Percentiles rank a stretch among this genome's conserved stretches.
Conservation (phyloP, 2,329 filamentous ascomycete species). For the Xylaria sp. region DNA sequence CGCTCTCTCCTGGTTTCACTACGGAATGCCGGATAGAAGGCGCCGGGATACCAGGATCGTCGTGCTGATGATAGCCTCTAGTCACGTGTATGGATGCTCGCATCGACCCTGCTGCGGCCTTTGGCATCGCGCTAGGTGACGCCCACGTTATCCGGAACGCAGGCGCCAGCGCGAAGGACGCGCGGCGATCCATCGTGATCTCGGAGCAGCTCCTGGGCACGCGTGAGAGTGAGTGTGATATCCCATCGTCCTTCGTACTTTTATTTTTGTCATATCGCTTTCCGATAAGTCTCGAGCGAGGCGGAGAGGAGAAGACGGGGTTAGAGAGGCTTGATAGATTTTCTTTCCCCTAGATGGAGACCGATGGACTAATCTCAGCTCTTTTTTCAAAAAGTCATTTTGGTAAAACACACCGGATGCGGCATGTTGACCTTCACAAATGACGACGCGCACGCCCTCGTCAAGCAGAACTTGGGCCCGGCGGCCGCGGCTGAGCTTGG, state of each 20-base stretch:
- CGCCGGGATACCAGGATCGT: not conserved
- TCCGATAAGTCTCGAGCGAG: not conserved
- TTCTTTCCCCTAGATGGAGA: not conserved
- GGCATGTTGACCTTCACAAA: conserved; percentile 78
- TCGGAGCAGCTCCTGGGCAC: conserved; percentile 83
- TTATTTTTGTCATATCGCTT: no score
- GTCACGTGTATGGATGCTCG: conserved; percentile 88
- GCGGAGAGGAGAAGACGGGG: not conserved
- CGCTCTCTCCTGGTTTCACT: not conserved
- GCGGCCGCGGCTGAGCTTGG: conserved; percentile 58
- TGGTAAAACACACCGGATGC: conserved; percentile 80
- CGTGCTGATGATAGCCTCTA: conserved; percentile 41
- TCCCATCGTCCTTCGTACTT: no score
- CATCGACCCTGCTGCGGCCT: conserved; percentile 72
- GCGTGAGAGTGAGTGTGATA: conserved; percentile 61
- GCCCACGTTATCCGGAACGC: conserved; percentile 84
- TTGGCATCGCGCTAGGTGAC: conserved; percentile 77
- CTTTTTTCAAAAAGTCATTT: conserved; percentile 61
- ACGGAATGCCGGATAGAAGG: not conserved
- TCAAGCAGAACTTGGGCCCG: conserved; percentile 68
- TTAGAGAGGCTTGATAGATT: not conserved
- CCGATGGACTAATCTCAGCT: not conserved
- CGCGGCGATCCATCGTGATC: conserved; percentile 78
- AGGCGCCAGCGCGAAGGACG: conserved; percentile 73
- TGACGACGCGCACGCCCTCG: conserved; percentile 62